Evolutionary conservation across 768 basidiomycete species (phyloP).

Genomic region (Cystofilobasidium bisporidii): DNA sequence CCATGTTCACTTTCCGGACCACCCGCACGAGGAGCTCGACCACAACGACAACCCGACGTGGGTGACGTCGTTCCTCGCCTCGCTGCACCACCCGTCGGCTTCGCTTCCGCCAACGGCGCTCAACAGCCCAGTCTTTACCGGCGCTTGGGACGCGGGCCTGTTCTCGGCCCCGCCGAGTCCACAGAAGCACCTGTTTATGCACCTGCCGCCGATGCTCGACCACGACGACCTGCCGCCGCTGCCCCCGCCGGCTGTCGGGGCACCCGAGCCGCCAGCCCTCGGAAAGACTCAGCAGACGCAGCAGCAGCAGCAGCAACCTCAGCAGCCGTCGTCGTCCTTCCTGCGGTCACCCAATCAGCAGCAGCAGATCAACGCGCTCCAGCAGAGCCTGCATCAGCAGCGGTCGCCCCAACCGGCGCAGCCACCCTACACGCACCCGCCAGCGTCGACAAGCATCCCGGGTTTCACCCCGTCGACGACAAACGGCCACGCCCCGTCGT

Average conservation of each 20-base stretch:
- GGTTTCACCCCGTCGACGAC: not conserved
- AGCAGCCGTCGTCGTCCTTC: not conserved
- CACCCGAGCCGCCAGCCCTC: not conserved
- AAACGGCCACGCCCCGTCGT: not conserved
- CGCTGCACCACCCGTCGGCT: constrained; percentile 26
- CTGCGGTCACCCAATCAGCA: not conserved
- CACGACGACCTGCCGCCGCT: constrained; percentile 17
- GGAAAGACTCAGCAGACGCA: not conserved
- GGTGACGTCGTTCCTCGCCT: constrained; percentile 26
- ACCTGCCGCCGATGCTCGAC: constrained; percentile 18
- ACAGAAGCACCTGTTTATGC: constrained; percentile 19
- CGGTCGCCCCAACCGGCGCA: constrained; percentile 2
- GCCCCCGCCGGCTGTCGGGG: not conserved
- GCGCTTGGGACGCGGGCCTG: constrained; percentile 22
- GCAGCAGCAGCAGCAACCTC: constrained; percentile 17
- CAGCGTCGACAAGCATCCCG: not conserved
- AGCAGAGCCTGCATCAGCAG: constrained; percentile 4
- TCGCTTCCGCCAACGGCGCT: constrained; percentile 53
- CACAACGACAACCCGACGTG: constrained; percentile 24
- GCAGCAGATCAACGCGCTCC: not conserved
- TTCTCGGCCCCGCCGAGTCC: constrained; percentile 26
- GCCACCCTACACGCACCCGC: too few relatives aligned
- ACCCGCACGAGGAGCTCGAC: constrained; percentile 15
- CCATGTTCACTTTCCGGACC: constrained; percentile 7
- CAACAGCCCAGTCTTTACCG: constrained; percentile 59